Evolutionary conservation across 805 yeast species (phyloP), one percentile per base, ranked within the genome.

Genomic region (Brettanomyces bruxellensis): DNA sequence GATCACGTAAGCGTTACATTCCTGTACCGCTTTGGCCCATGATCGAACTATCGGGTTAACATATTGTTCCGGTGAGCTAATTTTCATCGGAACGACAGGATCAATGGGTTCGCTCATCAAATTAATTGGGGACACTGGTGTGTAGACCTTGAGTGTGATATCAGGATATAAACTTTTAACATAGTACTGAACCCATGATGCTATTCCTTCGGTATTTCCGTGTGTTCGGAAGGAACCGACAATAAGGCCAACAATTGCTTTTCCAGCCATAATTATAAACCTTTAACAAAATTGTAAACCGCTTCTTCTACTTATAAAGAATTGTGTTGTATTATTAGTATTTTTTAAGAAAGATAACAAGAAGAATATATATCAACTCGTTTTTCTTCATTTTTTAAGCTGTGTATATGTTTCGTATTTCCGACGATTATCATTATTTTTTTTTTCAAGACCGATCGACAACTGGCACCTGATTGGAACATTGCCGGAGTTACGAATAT

Each of bases 1-100:
- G 30, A 49, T 43, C 24, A 49, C 43, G 32, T 40, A 49, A 3
- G 47, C 51, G 24, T 46, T 45, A 28, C 42, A 40, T 25, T 40
- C 34, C 34, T 18, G 12, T 3, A 40, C n/a, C 1, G 42, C 34
- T 13, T 25, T n/a, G n/a, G 42, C 42, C 42, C 42, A 40, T 34
- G 7, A 9, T 5, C 42, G 42, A 28, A 25, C 34, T 8, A 40
- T 18, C 9, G 42, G 34, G 25, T 28, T 40, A 18, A 40, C 42
- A 28, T 40, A 40, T 25, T 40, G 34, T 7, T 40, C 42, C 12
- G 42, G 42, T 5, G 42, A 40, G 12, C n/a, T 12, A 40, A 40
- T 25, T 13, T 24, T n/a, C 34, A 25, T 39, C 6, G 47, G 47
- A 5, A 28, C 35, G 11, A 40, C 41, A 5, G 44, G 30, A 34